phyloP scores from a whole-genome alignment of 1,284 basidiomycete species.

The Pulveroboletus sp. region DNA sequence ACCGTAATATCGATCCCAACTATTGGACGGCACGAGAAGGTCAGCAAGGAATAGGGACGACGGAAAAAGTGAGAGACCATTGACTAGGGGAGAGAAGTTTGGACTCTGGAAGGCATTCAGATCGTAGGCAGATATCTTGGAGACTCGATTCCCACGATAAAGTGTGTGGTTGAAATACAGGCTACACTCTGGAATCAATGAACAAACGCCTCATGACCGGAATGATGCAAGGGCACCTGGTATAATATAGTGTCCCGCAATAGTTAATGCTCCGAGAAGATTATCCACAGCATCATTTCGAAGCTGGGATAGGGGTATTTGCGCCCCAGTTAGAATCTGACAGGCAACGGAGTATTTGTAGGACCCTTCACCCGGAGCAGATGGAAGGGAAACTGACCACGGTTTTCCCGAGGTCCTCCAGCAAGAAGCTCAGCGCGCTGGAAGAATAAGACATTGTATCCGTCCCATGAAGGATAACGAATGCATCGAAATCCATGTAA shows the following conservation, averaged over 20 bases:
- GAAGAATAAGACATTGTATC: conserved; percentile 92
- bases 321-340: conserved; percentile 86
- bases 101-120: conserved; percentile 86
- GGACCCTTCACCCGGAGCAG: background rate
- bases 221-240: conserved; percentile 56
- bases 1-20: conserved; percentile 90
- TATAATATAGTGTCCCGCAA: conserved; percentile 89
- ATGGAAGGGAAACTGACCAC: conserved; percentile 50
- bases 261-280: conserved; percentile 81
- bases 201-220: background rate
- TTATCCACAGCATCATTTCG: conserved; percentile 92
- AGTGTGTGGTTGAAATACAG: conserved; percentile 89
- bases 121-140: conserved; percentile 85
- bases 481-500: conserved; percentile 82
- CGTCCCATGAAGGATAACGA: conserved; percentile 90
- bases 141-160: conserved; percentile 84
- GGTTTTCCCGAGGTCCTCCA: conserved; percentile 90
- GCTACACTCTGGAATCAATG: conserved; percentile 61
- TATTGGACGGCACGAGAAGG: conserved; percentile 24
- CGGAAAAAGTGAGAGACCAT: conserved; percentile 47
- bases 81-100: conserved; percentile 83
- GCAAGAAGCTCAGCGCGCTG: conserved; percentile 84
- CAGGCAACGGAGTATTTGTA: background rate
- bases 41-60: background rate
- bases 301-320: conserved; percentile 87